Conservation (phyloP, 306 rosid species). For the Luffa acutangula region DNA sequence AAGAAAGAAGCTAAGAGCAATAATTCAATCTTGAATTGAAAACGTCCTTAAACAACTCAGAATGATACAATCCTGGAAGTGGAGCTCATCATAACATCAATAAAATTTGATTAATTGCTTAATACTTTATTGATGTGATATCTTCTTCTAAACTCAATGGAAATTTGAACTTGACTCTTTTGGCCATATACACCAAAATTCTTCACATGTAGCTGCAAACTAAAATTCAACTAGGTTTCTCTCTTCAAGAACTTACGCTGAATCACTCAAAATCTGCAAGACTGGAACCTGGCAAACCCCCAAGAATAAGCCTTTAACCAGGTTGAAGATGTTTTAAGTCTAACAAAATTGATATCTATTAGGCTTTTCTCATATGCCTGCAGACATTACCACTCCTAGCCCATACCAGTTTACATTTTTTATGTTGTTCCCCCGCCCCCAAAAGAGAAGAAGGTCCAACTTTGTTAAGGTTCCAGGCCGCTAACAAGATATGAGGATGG, state of each 20-base stretch:
- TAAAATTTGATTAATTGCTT: not conserved
- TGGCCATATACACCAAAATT: not conserved
- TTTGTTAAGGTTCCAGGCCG: not conserved
- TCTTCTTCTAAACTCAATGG: not conserved
- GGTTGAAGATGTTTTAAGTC: not conserved
- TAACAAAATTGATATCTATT: not conserved
- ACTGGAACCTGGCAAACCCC: not conserved
- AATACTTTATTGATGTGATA: not conserved
- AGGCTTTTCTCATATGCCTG: not conserved
- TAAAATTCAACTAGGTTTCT: not conserved
- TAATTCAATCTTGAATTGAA: not conserved
- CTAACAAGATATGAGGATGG: not conserved
- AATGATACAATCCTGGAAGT: not conserved
- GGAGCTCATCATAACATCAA: not conserved
- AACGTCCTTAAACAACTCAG: not conserved
- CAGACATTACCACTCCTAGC: not conserved
- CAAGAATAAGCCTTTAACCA: not conserved
- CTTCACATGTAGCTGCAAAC: not conserved
- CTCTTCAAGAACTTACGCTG: not conserved
- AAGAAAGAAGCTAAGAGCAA: not conserved
- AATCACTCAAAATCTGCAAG: not conserved
- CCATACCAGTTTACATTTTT: not conserved
- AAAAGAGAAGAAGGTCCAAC: not conserved
- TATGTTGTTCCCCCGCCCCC: not conserved
- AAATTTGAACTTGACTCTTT: not conserved